Conservation (phyloP, 495 filamentous ascomycete species). For the Trichoderma virens region DNA sequence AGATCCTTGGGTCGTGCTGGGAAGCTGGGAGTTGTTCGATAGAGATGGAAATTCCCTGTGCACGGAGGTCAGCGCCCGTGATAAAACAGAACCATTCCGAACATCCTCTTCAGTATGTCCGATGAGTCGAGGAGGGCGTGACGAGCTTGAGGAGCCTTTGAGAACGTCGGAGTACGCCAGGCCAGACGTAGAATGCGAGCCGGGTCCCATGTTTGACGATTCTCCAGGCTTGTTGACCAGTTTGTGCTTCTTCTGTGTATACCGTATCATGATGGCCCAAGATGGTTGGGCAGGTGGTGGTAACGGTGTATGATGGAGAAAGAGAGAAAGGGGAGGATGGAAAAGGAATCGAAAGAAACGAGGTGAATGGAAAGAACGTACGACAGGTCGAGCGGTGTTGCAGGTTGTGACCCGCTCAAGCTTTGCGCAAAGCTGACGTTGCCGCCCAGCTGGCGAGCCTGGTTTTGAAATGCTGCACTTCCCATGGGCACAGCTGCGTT, state of each 20-base stretch:
- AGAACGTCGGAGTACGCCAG: conserved; percentile 23
- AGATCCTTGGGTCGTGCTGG: conserved; percentile 33
- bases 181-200: conserved; percentile 6
- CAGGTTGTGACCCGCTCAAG: conserved; percentile 66
- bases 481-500: conserved; percentile 60
- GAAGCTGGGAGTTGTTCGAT: conserved; percentile 59
- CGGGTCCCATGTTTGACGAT: conserved; percentile 13
- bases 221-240: conserved; percentile 13
- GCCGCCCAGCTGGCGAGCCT: conserved; percentile 49
- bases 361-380: conserved; percentile 44
- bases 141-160: conserved; percentile 14
- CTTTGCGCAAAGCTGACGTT: conserved; percentile 76
- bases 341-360: conserved; percentile 4
- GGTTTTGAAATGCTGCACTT: conserved; percentile 43
- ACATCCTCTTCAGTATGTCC: not conserved
- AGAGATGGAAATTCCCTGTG: conserved; percentile 77
- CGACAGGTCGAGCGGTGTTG: conserved; percentile 70
- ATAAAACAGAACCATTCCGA: not conserved
- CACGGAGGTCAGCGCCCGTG: not conserved
- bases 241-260: conserved; percentile 13
- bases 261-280: not conserved
- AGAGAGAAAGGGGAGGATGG: not conserved
- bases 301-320: not conserved
- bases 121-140: not conserved
- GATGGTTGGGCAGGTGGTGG: not conserved